Percentiles rank a stretch among this genome's conserved stretches.
phyloP scores from a whole-genome alignment of 108 stramenopile genomes.

The Fistulifera pelliculosa region DNA sequence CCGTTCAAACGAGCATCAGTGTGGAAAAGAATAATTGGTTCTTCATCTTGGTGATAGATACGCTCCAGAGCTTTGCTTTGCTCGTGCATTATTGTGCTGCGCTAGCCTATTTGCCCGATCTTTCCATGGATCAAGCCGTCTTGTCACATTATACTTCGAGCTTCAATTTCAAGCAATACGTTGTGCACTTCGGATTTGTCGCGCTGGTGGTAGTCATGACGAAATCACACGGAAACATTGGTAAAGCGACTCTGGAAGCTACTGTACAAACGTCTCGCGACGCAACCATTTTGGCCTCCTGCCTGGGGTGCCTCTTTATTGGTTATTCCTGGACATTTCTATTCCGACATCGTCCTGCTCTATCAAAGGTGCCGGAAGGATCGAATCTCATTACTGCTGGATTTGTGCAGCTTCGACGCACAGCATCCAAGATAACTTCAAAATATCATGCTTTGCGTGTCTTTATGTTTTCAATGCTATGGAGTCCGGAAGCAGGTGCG shows the following conservation, averaged over 20 bases:
- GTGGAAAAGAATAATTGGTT: slow-evolving; percentile 51
- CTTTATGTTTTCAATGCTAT: slow-evolving; percentile 39
- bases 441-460: slow-evolving; percentile 35
- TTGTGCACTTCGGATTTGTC: slow-evolving; percentile 28
- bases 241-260: slow-evolving; percentile 14
- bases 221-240: slow-evolving; percentile 23
- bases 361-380: slow-evolving; percentile 28
- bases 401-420: slow-evolving; percentile 38
- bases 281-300: slow-evolving; percentile 12
- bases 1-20: slow-evolving; percentile 28
- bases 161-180: slow-evolving; percentile 25
- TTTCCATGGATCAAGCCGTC: slow-evolving; percentile 37
- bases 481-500: slow-evolving; percentile 39
- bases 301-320: slow-evolving; percentile 21
- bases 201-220: slow-evolving; percentile 22
- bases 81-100: slow-evolving; percentile 18
- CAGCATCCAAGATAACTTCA: slow-evolving; percentile 24
- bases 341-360: slow-evolving; percentile 17
- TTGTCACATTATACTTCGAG: slow-evolving; percentile 28
- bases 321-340: slow-evolving; percentile 34
- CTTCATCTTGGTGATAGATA: slow-evolving; percentile 50
- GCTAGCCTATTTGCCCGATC: slow-evolving; percentile 53
- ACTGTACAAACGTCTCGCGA: slow-evolving; percentile 8
- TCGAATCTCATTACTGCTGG: slow-evolving; percentile 21
- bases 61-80: slow-evolving; percentile 38